phyloP scores from a whole-genome alignment of 148 eudicot genomes.

The Beta vulgaris region DNA sequence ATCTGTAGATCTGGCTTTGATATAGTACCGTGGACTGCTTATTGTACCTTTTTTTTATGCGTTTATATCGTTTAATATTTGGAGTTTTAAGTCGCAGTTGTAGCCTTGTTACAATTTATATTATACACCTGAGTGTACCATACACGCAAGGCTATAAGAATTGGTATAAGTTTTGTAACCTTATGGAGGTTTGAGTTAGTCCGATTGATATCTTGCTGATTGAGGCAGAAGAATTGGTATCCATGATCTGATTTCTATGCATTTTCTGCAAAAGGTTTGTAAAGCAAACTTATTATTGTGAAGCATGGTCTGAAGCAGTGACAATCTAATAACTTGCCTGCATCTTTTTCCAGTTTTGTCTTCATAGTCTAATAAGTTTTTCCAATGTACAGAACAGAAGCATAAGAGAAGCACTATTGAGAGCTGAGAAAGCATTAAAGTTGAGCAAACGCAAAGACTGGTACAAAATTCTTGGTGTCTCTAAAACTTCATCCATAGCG shows the following conservation, averaged over 20 bases:
- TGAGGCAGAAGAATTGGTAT: not conserved
- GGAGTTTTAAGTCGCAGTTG: not conserved
- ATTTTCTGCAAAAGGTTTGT: not conserved
- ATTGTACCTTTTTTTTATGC: not conserved
- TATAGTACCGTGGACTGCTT: no score
- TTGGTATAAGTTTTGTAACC: no score
- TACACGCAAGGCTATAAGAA: no score
- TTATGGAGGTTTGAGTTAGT: no score
- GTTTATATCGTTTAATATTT: not conserved
- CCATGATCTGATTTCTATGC: not conserved
- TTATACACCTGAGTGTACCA: no score
- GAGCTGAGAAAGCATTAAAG: constrained; percentile 82
- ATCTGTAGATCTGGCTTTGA: no score
- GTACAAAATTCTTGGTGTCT: constrained; percentile 89
- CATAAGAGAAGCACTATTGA: constrained; percentile 63
- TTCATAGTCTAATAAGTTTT: not conserved
- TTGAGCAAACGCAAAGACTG: constrained; percentile 95
- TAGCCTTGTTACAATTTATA: no score
- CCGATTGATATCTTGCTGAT: not conserved
- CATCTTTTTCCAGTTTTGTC: not conserved
- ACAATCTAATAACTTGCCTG: not conserved
- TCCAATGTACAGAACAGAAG: constrained; percentile 58
- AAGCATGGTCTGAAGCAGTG: not conserved
- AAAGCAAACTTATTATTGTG: no score
- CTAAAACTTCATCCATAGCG: constrained; percentile 64